Evolutionary conservation across 1,284 basidiomycete species (phyloP).

Genomic region (Pascua guehoae): DNA sequence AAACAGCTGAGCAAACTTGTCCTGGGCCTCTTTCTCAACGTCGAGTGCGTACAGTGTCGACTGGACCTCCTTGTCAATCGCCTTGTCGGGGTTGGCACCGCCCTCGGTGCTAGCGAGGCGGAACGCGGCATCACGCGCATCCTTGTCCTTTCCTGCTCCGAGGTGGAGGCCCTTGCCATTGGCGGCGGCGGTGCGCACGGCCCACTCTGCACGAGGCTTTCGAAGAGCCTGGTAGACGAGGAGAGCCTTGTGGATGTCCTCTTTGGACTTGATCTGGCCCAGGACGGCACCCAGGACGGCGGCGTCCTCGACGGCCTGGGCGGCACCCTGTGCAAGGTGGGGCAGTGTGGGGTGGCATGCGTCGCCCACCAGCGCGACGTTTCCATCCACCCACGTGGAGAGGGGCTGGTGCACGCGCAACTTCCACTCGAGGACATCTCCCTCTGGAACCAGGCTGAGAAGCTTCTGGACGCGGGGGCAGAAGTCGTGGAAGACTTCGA

Average conservation of each 20-base stretch:
- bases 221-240: conserved; percentile 42
- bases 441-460: conserved; percentile 37
- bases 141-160: conserved; percentile 16
- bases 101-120: conserved; percentile 5
- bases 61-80: too few relatives aligned
- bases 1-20: too few relatives aligned
- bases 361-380: conserved; percentile 32
- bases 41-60: too few relatives aligned
- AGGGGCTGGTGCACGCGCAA: conserved; percentile 42
- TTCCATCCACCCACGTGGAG: conserved; percentile 37
- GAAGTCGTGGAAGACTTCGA: conserved; percentile 38
- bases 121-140: conserved; percentile 25
- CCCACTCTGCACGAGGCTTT: conserved; percentile 46
- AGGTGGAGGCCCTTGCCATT: conserved; percentile 43
- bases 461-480: conserved; percentile 42
- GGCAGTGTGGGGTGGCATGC: conserved; percentile 42
- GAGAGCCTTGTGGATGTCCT: conserved; percentile 40
- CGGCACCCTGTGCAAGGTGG: conserved; percentile 44
- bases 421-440: conserved; percentile 46
- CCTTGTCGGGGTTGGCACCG: not conserved
- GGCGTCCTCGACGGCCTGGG: conserved; percentile 47
- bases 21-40: too few relatives aligned
- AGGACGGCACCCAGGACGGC: conserved; percentile 41
- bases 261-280: conserved; percentile 33
- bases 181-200: conserved; percentile 36